A percentile compares a stretch with the other conserved stretches of the same genome.
These are phyloP conservation scores for Trypanosoma boissoni DNA, from an alignment of 208 protist species.

Conservation along the genomic window DNA sequence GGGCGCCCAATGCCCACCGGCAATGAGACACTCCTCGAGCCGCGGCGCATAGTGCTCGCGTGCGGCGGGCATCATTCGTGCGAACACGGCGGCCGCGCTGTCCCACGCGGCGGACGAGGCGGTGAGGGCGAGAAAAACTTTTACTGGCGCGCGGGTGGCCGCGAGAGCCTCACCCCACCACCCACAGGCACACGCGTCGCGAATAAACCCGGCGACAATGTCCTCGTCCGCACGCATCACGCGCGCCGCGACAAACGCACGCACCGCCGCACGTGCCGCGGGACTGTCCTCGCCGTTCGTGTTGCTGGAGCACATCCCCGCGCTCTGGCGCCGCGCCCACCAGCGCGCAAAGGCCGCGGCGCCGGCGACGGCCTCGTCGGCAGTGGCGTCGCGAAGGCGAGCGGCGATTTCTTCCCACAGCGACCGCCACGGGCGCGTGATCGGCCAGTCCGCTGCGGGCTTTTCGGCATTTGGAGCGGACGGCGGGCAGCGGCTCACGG, in stretches of 20 bases:
- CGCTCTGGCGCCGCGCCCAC: too few species aligned
- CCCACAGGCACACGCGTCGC: slow-evolving; percentile 13
- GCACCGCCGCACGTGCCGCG: neutral
- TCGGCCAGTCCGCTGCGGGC: too few species aligned
- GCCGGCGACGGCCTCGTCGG: neutral
- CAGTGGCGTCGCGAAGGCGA: neutral
- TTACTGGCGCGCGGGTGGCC: neutral
- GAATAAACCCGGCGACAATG: slow-evolving; percentile 4
- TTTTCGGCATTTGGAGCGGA: too few species aligned
- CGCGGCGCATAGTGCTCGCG: slow-evolving; percentile 1
- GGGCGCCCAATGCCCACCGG: slow-evolving; percentile 13
- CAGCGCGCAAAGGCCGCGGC: neutral
- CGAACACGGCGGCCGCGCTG: slow-evolving; percentile 16
- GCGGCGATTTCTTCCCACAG: slow-evolving; percentile 9
- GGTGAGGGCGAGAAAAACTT: slow-evolving; percentile 20
- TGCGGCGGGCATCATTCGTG: slow-evolving; percentile 9
- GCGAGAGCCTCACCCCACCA: slow-evolving; percentile 23
- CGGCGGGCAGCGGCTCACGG: too few species aligned
- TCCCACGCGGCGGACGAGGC: slow-evolving; percentile 8
- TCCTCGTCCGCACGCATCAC: neutral
- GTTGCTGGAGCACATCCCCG: neutral
- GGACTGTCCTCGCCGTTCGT: neutral
- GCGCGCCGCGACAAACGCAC: slow-evolving; percentile 2
- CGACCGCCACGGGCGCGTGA: slow-evolving; percentile 13
- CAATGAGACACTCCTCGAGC: slow-evolving; percentile 27